Evolutionary conservation across 148 eudicot species (phyloP).

Genomic region (Chenopodium suecicum): DNA sequence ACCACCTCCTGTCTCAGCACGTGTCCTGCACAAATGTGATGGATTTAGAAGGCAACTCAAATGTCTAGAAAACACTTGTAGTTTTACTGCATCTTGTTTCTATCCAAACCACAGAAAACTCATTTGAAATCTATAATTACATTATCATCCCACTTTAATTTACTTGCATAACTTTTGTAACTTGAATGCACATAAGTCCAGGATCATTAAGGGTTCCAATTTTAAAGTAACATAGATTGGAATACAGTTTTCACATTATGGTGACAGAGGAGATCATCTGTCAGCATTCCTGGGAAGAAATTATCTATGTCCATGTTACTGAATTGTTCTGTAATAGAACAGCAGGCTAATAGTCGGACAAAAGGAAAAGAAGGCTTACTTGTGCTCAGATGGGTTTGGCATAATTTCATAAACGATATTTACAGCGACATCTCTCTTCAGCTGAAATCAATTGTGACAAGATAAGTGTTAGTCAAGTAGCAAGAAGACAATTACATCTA

Average conservation of each 20-base stretch:
- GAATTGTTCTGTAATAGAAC: background rate
- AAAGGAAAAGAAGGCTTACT: slow-evolving; percentile 50
- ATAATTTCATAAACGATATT: slow-evolving; percentile 86
- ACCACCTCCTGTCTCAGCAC: slow-evolving; percentile 61
- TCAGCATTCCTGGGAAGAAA: background rate
- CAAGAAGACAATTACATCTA: background rate
- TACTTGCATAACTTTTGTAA: background rate
- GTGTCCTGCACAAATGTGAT: slow-evolving; percentile 41
- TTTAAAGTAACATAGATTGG: background rate
- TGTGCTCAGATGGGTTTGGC: slow-evolving; percentile 99
- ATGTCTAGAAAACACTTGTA: background rate
- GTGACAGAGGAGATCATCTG: background rate
- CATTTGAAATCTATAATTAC: background rate
- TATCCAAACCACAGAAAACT: background rate
- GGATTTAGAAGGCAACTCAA: background rate
- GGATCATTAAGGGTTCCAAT: background rate
- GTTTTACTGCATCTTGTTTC: background rate
- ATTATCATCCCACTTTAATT: background rate
- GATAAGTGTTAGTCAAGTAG: slow-evolving; percentile 1
- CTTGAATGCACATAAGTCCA: background rate
- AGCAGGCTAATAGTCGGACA: background rate
- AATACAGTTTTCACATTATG: background rate
- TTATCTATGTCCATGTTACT: background rate
- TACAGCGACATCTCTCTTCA: slow-evolving; percentile 95
- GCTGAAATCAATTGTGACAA: slow-evolving; percentile 42